Evolutionary conservation across 2,329 filamentous ascomycete species (phyloP), one percentile per base, ranked within the genome.

Genomic region (Aspergillus spinulosporus): DNA sequence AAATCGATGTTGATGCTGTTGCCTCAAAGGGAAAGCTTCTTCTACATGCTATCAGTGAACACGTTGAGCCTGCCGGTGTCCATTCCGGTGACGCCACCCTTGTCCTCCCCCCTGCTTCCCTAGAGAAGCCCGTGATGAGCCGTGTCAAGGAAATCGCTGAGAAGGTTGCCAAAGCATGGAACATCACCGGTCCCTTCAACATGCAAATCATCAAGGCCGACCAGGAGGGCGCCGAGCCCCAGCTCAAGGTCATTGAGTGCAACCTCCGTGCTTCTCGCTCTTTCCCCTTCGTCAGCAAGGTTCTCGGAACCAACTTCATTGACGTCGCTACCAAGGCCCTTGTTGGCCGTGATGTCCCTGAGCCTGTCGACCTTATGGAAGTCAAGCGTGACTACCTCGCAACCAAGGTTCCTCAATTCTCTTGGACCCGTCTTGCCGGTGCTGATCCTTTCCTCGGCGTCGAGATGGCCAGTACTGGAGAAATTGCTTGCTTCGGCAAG

Each of bases 201-300:
- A 97, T 99, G 93, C 94, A 99, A 74, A 96, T 99, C 77, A 97
- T 99, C 84, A 96, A 96, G 80, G 91, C 89, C 36, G 82, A 90
- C 9, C 81, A 88, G 32, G 86, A 90, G 57, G 89, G 89, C 56
- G 88, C 87, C 54, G 84, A 88, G 69, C 85, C 89, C 34, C 81
- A 84, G 29, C 84, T 97, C 63, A 97, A 97, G 82, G 93, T 97
- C 69, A 97, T 97, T 62, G 93, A 97, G 78, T 97, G 93, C 81
- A 97, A 97, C 76, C 86, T 97, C 60, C 93, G 93, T 74, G 94
- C 93, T 56, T 97, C 93, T 58, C 92, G 93, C 61, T 97, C 93
- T 1, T 97, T 97, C 87, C 93, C 94, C 71, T 97, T 97, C 76
- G 92, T 96, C 73, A 93, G 88, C 84, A 97, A 97, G 81, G 92